Conservation (phyloP, 805 yeast genomes). For the Candida patagonica region DNA sequence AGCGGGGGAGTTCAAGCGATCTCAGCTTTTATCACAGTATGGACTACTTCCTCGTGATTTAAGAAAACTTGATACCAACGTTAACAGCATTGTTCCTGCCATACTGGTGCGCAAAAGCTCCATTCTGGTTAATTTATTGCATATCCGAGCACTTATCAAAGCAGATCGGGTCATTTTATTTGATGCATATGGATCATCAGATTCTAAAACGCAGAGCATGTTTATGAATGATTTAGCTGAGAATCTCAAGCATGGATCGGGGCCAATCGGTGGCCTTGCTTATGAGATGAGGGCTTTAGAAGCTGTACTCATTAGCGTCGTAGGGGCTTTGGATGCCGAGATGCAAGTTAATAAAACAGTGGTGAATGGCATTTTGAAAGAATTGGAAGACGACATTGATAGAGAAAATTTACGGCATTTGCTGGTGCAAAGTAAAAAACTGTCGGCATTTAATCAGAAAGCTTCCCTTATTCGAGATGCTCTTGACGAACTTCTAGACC, state of each 20-base stretch:
- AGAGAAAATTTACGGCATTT: constrained; percentile 68
- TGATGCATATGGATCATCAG: constrained; percentile 58
- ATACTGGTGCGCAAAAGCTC: constrained; percentile 72
- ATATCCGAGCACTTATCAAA: constrained; percentile 84
- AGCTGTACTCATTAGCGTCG: constrained; percentile 71
- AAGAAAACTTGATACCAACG: constrained; percentile 75
- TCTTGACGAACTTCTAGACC: constrained; percentile 75
- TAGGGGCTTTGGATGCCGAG: constrained; percentile 72
- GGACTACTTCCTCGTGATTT: constrained; percentile 83
- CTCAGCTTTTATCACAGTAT: constrained; percentile 62
- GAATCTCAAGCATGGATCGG: constrained; percentile 40
- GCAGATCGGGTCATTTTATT: constrained; percentile 72
- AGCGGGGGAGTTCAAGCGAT: constrained; percentile 63
- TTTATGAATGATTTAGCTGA: constrained; percentile 75
- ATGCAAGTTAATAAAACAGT: constrained; percentile 76
- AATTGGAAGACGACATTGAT: constrained; percentile 75
- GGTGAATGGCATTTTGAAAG: constrained; percentile 61
- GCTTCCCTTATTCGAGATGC: constrained; percentile 73
- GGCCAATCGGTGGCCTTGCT: constrained; percentile 43
- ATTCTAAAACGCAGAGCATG: constrained; percentile 58
- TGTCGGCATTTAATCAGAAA: constrained; percentile 77
- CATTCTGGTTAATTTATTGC: constrained; percentile 71
- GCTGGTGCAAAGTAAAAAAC: constrained; percentile 74
- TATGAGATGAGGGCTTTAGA: constrained; percentile 90
- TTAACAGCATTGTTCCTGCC: constrained; percentile 80